These are phyloP conservation scores for Brassica balearica DNA, from an alignment of 441 rosid genomes.

Conservation along the genomic window DNA sequence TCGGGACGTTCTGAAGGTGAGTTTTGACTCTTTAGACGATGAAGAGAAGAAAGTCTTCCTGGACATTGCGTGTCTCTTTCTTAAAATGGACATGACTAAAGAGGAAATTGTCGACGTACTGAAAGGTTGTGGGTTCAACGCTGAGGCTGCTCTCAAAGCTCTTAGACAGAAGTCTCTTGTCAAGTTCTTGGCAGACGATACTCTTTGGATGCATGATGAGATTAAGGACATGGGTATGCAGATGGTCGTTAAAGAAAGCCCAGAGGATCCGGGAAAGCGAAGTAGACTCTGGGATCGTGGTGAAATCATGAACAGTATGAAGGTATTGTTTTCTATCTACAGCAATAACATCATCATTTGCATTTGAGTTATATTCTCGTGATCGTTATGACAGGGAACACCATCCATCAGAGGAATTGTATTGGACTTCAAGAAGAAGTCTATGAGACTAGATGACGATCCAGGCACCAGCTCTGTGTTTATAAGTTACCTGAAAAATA, in stretches of 20 bases:
- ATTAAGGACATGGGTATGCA: constrained; percentile 74
- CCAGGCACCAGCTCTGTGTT: constrained; percentile 24
- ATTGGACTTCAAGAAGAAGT: constrained; percentile 44
- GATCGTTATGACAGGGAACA: constrained; percentile 52
- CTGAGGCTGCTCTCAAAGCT: constrained; percentile 49
- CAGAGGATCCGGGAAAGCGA: constrained; percentile 44
- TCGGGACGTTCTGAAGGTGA: constrained; percentile 47
- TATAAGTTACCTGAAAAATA: not conserved
- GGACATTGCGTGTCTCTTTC: constrained; percentile 64
- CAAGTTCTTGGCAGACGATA: constrained; percentile 39
- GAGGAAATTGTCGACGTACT: constrained; percentile 53
- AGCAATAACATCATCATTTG: not conserved
- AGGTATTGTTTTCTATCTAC: constrained; percentile 43
- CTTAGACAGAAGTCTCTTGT: constrained; percentile 62
- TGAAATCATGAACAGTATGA: constrained; percentile 49
- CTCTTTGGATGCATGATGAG: constrained; percentile 75
- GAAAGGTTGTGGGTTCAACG: constrained; percentile 57
- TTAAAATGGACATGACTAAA: constrained; percentile 45
- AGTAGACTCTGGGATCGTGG: constrained; percentile 66
- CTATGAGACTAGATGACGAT: not conserved
- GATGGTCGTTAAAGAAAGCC: constrained; percentile 46
- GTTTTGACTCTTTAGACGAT: constrained; percentile 52
- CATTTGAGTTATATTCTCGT: not conserved
- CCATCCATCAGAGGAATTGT: constrained; percentile 54
- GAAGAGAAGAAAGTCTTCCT: constrained; percentile 57